Base-by-base conservation (phyloP, 768 basidiomycete species). In the Panaeolus papilionaceus region DNA sequence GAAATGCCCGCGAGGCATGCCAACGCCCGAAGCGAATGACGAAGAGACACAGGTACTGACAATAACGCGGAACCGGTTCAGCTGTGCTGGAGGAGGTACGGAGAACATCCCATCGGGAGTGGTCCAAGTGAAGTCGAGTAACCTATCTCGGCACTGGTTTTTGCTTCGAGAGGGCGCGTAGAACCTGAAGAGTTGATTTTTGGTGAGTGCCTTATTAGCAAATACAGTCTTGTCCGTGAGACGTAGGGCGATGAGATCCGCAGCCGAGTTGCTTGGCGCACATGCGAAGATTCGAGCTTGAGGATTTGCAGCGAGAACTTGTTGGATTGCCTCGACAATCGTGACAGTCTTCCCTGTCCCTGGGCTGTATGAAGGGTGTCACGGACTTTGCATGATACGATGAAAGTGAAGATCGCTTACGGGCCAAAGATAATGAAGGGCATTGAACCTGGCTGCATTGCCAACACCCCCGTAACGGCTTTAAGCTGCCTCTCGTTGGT, bases 341-440 rank as follows among this genome's bases (percentile, higher is more conserved):
- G 89, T 90, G 33, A 90, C 82, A 0, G 90, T 91, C 74, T 92
- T 92, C 0, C 90, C 90, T 0, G 90, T 91, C 10, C 88, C 88
- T 4, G 87, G 87, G 0, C 88, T 88, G 47, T 9, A 67, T 37
- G 33, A 49, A 18, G 37, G 65, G 8, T 10, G 2, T 18, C 62
- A 51, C 69, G n/a, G 12, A 38, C 12, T 3, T 20, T 0, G 18
- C n/a, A 69, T 62, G 16, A 33, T 20, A 10, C 33, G 33, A 33
- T 5, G 33, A 5, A 33, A 33, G 5, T 33, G 5, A 33, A 33
- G 33, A 33, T 12, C 18, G 83, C 88, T 70, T 73, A 89, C 89
- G 89, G 89, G 38, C 89, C 89, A 74, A 89, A 90, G 3, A 90
- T 74, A 9, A 88, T 79, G 68, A 89, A 90, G 0, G 88, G 87